A percentile compares a stretch with the other conserved stretches of the same genome.
Conservation (phyloP, 257 asterid species). For the Cordia subcordata region DNA sequence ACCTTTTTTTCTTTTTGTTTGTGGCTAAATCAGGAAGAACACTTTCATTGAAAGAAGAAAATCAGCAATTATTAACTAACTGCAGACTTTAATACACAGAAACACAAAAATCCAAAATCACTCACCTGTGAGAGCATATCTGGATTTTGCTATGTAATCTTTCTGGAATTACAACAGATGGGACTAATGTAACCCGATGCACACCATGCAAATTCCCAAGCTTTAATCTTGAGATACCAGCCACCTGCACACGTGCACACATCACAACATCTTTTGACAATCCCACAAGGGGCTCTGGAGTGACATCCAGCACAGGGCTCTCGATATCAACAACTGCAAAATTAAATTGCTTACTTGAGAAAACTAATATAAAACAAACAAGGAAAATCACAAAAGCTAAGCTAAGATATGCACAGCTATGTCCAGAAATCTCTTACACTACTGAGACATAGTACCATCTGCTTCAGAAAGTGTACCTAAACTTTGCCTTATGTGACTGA, state of each 20-base stretch:
- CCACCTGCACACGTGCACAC: slow-evolving; percentile 60
- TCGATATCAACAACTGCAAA: slow-evolving; percentile 50
- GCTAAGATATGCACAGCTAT: no score
- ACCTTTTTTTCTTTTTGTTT: no score
- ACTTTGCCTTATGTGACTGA: no score
- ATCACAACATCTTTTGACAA: slow-evolving; percentile 36
- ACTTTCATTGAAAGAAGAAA: background rate
- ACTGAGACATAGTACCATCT: no score
- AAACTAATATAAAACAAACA: background rate
- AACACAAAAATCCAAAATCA: slow-evolving; percentile 3
- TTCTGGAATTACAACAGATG: slow-evolving; percentile 64
- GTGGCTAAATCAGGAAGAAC: no score
- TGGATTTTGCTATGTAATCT: slow-evolving; percentile 51
- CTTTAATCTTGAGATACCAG: slow-evolving; percentile 64
- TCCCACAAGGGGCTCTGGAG: slow-evolving; percentile 39
- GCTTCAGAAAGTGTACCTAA: no score
- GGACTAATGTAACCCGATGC: slow-evolving; percentile 51
- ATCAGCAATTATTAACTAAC: slow-evolving; percentile 4
- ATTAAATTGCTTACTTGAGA: background rate
- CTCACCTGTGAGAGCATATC: slow-evolving; percentile 75
- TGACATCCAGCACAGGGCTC: slow-evolving; percentile 47
- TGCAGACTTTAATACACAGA: background rate
- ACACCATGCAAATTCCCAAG: slow-evolving; percentile 69
- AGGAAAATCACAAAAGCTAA: no score
- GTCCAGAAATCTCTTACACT: no score